phyloP scores from a whole-genome alignment of 768 basidiomycete species.

The Dacryopinax primogenitus region DNA sequence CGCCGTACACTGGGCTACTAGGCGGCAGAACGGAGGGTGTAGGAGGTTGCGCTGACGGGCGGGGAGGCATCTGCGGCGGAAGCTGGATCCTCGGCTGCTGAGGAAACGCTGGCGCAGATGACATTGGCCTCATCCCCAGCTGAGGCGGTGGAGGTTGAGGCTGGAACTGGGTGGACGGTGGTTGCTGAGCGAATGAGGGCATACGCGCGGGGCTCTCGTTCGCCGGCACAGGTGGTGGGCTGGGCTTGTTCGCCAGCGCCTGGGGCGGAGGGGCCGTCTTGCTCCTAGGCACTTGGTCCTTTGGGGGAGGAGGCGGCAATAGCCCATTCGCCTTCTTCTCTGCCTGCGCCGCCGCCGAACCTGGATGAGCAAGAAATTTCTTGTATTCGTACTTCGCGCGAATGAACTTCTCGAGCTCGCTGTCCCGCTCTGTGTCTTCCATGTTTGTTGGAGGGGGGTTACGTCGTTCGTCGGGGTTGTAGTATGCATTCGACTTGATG shows the following conservation, averaged over 20 bases:
- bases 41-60: neutral
- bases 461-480: slow-evolving; percentile 71
- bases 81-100: neutral
- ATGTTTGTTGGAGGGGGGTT: slow-evolving; percentile 73
- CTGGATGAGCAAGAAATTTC: neutral
- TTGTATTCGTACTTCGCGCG: slow-evolving; percentile 42
- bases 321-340: neutral
- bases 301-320: neutral
- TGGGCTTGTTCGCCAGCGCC: neutral
- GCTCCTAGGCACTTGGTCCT: neutral
- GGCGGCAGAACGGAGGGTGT: neutral
- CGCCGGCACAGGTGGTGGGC: neutral
- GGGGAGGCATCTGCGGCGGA: neutral
- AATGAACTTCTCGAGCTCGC: slow-evolving; percentile 84
- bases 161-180: neutral
- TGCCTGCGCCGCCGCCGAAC: neutral
- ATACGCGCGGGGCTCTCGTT: neutral
- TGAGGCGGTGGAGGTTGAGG: neutral
- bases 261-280: neutral
- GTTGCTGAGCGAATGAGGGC: neutral
- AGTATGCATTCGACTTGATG: slow-evolving; percentile 58
- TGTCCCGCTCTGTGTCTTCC: slow-evolving; percentile 67
- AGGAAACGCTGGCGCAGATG: no score
- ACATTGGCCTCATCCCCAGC: no score
- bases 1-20: neutral